A percentile compares a stretch with the other conserved stretches of the same genome.
Conservation (phyloP, 805 yeast genomes). For the Metschnikowia noctiluminum region DNA sequence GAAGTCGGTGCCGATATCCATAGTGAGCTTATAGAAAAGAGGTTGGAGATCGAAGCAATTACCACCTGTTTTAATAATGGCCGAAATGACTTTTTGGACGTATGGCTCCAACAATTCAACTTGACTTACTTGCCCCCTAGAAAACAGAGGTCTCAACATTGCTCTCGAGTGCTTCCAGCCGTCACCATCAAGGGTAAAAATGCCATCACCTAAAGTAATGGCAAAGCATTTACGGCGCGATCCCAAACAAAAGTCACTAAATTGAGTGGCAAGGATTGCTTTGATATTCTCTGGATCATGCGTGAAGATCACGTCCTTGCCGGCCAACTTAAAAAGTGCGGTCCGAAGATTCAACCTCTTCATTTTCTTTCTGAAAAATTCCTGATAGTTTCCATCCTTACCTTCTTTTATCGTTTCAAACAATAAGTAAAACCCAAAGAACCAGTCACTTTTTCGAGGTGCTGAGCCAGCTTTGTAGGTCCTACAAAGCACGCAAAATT, state of each 20-base stretch:
- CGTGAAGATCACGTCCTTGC: conserved; percentile 17
- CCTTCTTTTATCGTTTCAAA: conserved; percentile 3
- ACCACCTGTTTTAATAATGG: conserved; percentile 14
- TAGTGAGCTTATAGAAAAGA: conserved; percentile 14
- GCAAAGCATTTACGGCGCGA: conserved; percentile 29
- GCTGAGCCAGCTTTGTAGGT: conserved; percentile 3
- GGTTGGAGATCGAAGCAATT: conserved; percentile 14
- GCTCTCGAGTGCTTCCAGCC: conserved; percentile 41
- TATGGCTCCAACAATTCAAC: conserved; percentile 33
- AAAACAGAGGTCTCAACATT: conserved; percentile 37
- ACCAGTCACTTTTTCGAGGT: conserved; percentile 7
- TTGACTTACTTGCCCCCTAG: conserved; percentile 37
- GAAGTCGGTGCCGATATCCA: conserved; percentile 17
- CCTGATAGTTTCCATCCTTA: conserved; percentile 9
- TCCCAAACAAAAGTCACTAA: conserved; percentile 34
- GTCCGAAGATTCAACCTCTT: conserved; percentile 4
- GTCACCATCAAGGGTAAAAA: conserved; percentile 35
- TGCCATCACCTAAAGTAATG: conserved; percentile 37
- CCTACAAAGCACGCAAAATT: neutral
- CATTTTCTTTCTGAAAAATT: conserved; percentile 7
- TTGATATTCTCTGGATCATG: conserved; percentile 37
- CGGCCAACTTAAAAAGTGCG: conserved; percentile 8
- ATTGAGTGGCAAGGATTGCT: conserved; percentile 37
- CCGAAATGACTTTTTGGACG: conserved; percentile 25
- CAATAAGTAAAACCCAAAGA: conserved; percentile 12